Percentiles rank a stretch among this genome's conserved stretches.
Conservation (phyloP, 805 yeast species). For the Wickerhamomyces ciferrii region DNA sequence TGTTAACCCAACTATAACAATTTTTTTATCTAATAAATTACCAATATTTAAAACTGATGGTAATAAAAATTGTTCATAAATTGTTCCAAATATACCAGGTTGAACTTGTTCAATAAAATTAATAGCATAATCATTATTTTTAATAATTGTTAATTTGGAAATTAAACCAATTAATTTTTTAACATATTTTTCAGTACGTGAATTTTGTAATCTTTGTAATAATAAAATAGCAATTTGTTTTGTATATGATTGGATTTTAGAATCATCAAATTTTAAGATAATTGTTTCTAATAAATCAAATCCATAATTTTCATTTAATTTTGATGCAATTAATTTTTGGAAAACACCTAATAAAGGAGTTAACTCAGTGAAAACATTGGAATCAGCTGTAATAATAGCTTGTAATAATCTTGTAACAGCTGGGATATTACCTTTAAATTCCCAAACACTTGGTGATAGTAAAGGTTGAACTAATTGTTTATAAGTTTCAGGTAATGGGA, state of each 20-base stretch:
- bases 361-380: slow-evolving; percentile 34
- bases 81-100: slow-evolving; percentile 47
- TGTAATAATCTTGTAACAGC: slow-evolving; percentile 80
- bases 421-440: slow-evolving; percentile 86
- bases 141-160: slow-evolving; percentile 42
- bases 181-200: slow-evolving; percentile 78
- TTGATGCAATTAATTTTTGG: slow-evolving; percentile 86
- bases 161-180: slow-evolving; percentile 66
- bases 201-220: slow-evolving; percentile 72
- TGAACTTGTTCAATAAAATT: slow-evolving; percentile 72
- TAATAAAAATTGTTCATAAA: slow-evolving; percentile 32
- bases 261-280: slow-evolving; percentile 49
- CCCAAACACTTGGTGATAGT: slow-evolving; percentile 92
- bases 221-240: slow-evolving; percentile 73
- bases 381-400: slow-evolving; percentile 47
- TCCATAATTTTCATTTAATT: slow-evolving; percentile 74
- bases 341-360: slow-evolving; percentile 92
- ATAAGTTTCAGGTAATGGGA: slow-evolving; percentile 62
- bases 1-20: slow-evolving; percentile 44
- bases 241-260: slow-evolving; percentile 44
- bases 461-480: slow-evolving; percentile 72
- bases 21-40: slow-evolving; percentile 50
- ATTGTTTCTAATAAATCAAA: slow-evolving; percentile 79
- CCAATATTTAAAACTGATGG: slow-evolving; percentile 40
- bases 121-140: slow-evolving; percentile 47